A percentile compares a stretch with the other conserved stretches of the same genome.
Evolutionary conservation across 169 alveolate genomes (phyloP).

Genomic region (Cryptosporidium baileyi): DNA sequence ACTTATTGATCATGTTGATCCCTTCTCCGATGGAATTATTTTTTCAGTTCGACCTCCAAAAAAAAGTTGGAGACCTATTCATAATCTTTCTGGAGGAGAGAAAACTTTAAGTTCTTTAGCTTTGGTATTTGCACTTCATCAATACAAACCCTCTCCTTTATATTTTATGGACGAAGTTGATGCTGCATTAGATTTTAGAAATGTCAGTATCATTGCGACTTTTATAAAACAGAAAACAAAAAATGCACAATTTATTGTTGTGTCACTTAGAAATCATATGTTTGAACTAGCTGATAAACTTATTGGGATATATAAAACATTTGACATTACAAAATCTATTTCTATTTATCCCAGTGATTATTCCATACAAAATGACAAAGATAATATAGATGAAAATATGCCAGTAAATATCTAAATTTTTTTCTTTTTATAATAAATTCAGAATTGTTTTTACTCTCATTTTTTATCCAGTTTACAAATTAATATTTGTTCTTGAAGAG

Average conservation of each 20-base stretch:
- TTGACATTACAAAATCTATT: slow-evolving; percentile 89
- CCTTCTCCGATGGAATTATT: slow-evolving; percentile 96
- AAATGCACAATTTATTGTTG: slow-evolving; percentile 96
- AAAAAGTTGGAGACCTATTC: slow-evolving; percentile 97
- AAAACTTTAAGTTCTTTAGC: slow-evolving; percentile 96
- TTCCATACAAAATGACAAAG: background rate
- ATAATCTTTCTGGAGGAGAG: slow-evolving; percentile 97
- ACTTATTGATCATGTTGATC: slow-evolving; percentile 94
- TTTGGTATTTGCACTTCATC: slow-evolving; percentile 98
- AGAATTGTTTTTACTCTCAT: no score
- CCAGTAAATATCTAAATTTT: background rate
- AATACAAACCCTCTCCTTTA: slow-evolving; percentile 96
- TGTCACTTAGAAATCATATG: slow-evolving; percentile 95
- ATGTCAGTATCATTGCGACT: slow-evolving; percentile 91
- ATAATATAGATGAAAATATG: background rate
- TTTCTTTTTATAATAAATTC: no score
- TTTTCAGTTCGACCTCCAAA: slow-evolving; percentile 97
- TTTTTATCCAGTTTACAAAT: background rate
- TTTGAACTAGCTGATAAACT: slow-evolving; percentile 92
- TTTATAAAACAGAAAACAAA: slow-evolving; percentile 90
- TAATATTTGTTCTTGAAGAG: slow-evolving; percentile 59
- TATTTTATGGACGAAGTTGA: slow-evolving; percentile 99
- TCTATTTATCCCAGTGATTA: slow-evolving; percentile 80
- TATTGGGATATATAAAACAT: slow-evolving; percentile 92
- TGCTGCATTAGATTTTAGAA: slow-evolving; percentile 99